phyloP scores from a whole-genome alignment of 768 basidiomycete genomes.

The Boletus rubroflammeus region DNA sequence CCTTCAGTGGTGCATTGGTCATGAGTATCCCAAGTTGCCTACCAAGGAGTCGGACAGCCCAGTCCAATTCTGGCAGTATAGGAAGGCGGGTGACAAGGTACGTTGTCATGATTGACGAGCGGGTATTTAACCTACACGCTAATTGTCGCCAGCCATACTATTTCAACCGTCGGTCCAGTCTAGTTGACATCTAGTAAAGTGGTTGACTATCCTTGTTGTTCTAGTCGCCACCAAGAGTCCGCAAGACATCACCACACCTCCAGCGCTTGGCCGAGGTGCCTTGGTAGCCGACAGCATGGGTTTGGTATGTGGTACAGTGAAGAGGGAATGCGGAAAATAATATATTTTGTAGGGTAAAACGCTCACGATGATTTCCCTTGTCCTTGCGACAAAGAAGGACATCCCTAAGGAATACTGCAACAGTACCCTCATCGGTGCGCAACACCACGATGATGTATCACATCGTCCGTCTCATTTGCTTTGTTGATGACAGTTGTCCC shows the following conservation, averaged over 20 bases:
- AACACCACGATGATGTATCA: not conserved
- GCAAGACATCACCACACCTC: slow-evolving; percentile 48
- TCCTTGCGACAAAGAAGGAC: slow-evolving; percentile 74
- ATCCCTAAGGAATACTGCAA: slow-evolving; percentile 52
- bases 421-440: slow-evolving; percentile 75
- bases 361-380: slow-evolving; percentile 78
- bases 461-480: not conserved
- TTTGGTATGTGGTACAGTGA: slow-evolving; percentile 32
- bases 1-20: slow-evolving; percentile 79
- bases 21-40: slow-evolving; percentile 76
- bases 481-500: slow-evolving; percentile 56
- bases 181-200: not conserved
- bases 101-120: slow-evolving; percentile 6
- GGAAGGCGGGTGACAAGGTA: slow-evolving; percentile 54
- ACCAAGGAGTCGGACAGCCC: slow-evolving; percentile 61
- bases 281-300: slow-evolving; percentile 92
- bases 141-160: slow-evolving; percentile 48
- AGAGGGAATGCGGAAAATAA: slow-evolving; percentile 1
- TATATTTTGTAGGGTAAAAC: slow-evolving; percentile 72
- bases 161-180: slow-evolving; percentile 53
- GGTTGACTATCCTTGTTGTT: not conserved
- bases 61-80: slow-evolving; percentile 87
- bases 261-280: slow-evolving; percentile 77
- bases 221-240: slow-evolving; percentile 80
- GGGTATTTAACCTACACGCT: not conserved